A percentile compares a stretch with the other conserved stretches of the same genome.
Evolutionary conservation across 495 filamentous ascomycete genomes (phyloP).

Genomic region (Talaromyces proteolyticus): DNA sequence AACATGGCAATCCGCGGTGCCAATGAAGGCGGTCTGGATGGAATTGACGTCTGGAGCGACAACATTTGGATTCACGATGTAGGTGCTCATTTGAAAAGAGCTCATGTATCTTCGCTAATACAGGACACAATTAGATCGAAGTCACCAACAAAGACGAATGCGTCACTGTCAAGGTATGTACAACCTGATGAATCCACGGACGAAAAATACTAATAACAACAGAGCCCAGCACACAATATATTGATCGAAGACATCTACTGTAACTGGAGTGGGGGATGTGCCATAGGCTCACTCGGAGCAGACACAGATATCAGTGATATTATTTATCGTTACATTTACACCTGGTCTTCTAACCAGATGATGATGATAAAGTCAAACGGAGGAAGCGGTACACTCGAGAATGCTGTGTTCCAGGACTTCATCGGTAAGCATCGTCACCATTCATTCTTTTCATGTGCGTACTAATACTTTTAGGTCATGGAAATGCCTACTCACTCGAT

Average conservation of each 20-base stretch:
- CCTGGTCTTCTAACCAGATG: constrained; percentile 52
- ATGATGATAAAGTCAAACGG: constrained; percentile 58
- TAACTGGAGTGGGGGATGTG: constrained; percentile 51
- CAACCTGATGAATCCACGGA: background rate
- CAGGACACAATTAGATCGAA: constrained; percentile 30
- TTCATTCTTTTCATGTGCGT: too few species aligned
- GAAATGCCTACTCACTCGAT: constrained; percentile 46
- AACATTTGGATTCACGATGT: constrained; percentile 51
- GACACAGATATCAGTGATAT: constrained; percentile 38
- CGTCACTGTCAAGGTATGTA: constrained; percentile 41
- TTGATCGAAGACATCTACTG: constrained; percentile 52
- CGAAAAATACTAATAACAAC: constrained; percentile 8
- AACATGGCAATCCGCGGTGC: constrained; percentile 49
- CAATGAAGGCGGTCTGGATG: constrained; percentile 42
- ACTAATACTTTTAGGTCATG: constrained; percentile 30
- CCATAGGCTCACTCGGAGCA: constrained; percentile 41
- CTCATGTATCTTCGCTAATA: background rate
- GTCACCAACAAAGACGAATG: constrained; percentile 54
- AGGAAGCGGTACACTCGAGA: constrained; percentile 48
- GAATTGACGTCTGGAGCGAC: constrained; percentile 42
- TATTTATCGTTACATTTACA: constrained; percentile 46
- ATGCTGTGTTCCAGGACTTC: constrained; percentile 51
- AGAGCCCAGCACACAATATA: constrained; percentile 41
- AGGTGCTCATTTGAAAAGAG: background rate
- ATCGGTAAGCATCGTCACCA: constrained; percentile 42